Conservation (phyloP, 2,329 filamentous ascomycete genomes). For the Botryotinia globosa region DNA sequence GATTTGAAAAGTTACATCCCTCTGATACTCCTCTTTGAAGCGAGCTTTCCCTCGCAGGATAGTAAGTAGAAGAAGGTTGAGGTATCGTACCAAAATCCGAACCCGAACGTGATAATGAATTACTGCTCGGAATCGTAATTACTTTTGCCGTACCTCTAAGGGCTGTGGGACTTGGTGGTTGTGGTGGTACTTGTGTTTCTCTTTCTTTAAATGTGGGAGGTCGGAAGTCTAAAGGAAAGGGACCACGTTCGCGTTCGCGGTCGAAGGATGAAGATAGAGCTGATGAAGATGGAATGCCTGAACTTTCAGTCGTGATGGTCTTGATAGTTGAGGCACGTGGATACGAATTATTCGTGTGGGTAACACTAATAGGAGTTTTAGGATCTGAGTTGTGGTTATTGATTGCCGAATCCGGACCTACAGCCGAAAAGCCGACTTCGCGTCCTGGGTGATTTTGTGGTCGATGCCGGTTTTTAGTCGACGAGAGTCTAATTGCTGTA, state of each 20-base stretch:
- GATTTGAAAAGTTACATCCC: background rate
- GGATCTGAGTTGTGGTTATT: background rate
- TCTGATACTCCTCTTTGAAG: background rate
- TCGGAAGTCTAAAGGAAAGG: background rate
- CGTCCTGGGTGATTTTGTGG: background rate
- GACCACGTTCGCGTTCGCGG: background rate
- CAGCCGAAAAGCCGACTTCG: background rate
- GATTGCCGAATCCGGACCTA: background rate
- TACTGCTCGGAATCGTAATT: background rate
- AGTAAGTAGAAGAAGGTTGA: background rate
- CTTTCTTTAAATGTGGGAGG: background rate
- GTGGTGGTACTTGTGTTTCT: background rate
- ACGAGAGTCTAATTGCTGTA: background rate
- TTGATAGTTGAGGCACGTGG: background rate
- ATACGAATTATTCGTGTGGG: background rate
- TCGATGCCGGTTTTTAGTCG: background rate
- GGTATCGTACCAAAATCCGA: background rate
- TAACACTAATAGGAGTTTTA: background rate
- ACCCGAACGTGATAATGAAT: background rate
- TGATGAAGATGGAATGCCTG: slow-evolving; percentile 8
- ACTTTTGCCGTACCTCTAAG: slow-evolving; percentile 2
- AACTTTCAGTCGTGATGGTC: slow-evolving; percentile 6
- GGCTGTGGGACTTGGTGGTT: background rate
- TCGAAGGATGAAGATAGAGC: slow-evolving; percentile 2
- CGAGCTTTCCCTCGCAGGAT: background rate